A percentile compares a stretch with the other conserved stretches of the same genome.
phyloP scores from a whole-genome alignment of 1,139 yeast species.

The Hemisphaericaspora xylofermentans region DNA sequence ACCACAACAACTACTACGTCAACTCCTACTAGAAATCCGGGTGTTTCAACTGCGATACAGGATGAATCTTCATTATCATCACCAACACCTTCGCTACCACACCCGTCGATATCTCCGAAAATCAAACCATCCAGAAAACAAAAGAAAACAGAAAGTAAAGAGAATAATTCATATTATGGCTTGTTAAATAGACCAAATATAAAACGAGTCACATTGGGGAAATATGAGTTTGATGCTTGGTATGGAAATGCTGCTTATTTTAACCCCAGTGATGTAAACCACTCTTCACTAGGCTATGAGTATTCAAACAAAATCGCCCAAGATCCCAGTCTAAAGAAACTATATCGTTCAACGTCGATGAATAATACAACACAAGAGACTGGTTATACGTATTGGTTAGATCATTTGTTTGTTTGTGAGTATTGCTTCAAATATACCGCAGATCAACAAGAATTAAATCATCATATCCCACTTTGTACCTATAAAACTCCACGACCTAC shows the following conservation, averaged over 20 bases:
- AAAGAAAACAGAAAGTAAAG: slow-evolving; percentile 5
- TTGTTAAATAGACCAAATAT: slow-evolving; percentile 61
- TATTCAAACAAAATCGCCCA: slow-evolving; percentile 22
- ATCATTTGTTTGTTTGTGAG: slow-evolving; percentile 69
- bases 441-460: slow-evolving; percentile 29
- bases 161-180: slow-evolving; percentile 51
- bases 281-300: slow-evolving; percentile 31
- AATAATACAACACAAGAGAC: slow-evolving; percentile 1
- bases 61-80: background rate
- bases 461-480: slow-evolving; percentile 50
- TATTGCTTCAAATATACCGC: slow-evolving; percentile 80
- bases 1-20: background rate
- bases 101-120: slow-evolving; percentile 1
- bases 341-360: slow-evolving; percentile 4
- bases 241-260: slow-evolving; percentile 83
- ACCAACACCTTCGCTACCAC: background rate
- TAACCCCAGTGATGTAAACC: slow-evolving; percentile 24
- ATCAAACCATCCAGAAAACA: background rate
- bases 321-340: slow-evolving; percentile 15
- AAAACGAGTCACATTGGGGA: slow-evolving; percentile 62
- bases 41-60: background rate
- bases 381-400: slow-evolving; percentile 48
- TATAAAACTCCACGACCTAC: slow-evolving; percentile 31
- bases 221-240: slow-evolving; percentile 72
- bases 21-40: background rate